Conservation (phyloP, 169 alveolate genomes). For the Plasmodium coatneyi region DNA sequence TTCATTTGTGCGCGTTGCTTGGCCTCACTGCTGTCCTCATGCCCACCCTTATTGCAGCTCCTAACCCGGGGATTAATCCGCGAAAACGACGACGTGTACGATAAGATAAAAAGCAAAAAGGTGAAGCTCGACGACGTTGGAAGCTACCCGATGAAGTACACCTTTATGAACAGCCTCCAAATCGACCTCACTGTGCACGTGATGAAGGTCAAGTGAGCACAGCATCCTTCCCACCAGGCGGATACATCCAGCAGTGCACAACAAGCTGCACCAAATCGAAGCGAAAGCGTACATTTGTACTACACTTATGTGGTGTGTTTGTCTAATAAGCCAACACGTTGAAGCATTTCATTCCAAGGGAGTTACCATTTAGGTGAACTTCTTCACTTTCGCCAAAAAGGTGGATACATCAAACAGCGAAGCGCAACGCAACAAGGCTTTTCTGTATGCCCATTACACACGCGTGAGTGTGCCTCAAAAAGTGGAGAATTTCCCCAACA, state of each 20-base stretch:
- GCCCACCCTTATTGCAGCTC: slow-evolving; percentile 12
- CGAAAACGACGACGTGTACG: slow-evolving; percentile 65
- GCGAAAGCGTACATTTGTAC: not conserved
- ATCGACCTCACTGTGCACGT: slow-evolving; percentile 44
- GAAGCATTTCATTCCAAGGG: not conserved
- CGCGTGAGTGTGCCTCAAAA: not conserved
- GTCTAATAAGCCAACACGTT: not conserved
- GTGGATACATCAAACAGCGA: not conserved
- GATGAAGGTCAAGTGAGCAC: not conserved
- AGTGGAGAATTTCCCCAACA: not conserved
- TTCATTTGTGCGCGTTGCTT: not conserved
- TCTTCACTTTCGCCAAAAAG: not conserved
- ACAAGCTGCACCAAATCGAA: not conserved
- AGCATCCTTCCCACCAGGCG: not conserved
- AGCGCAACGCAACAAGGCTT: not conserved
- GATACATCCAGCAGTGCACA: not conserved
- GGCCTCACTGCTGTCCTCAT: not conserved
- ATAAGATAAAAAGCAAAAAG: slow-evolving; percentile 71
- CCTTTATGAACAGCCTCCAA: slow-evolving; percentile 47
- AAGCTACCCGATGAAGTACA: slow-evolving; percentile 50
- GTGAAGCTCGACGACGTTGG: slow-evolving; percentile 55
- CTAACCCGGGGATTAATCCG: slow-evolving; percentile 55
- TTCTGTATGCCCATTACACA: not conserved
- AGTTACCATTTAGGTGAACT: not conserved
- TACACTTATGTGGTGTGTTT: not conserved